phyloP scores from a whole-genome alignment of 78 protist species.

The Dictyostelium intermedium region DNA sequence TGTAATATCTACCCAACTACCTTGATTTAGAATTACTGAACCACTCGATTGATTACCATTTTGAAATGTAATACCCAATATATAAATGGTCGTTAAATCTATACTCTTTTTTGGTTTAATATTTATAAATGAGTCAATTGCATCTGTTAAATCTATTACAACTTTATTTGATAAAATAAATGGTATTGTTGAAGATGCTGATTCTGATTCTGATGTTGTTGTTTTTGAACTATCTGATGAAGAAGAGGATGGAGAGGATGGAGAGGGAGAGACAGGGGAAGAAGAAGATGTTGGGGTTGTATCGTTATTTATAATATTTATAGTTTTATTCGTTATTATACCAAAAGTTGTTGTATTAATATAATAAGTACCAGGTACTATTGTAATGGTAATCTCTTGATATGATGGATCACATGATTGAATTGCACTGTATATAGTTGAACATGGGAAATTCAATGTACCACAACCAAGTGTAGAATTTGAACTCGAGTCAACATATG shows the following conservation, averaged over 20 bases:
- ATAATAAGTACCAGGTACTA: not conserved
- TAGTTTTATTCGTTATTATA: not conserved
- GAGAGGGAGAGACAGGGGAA: not conserved
- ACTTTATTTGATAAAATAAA: not conserved
- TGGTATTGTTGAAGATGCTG: not conserved
- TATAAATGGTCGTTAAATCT: not conserved
- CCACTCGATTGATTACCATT: not conserved
- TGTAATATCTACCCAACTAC: not conserved
- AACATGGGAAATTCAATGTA: not conserved
- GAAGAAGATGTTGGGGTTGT: not conserved
- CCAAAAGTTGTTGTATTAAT: not conserved
- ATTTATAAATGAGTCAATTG: not conserved
- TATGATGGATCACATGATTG: not conserved
- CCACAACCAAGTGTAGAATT: not conserved
- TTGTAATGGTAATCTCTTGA: not conserved
- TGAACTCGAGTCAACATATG: not conserved
- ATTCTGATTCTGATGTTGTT: not conserved
- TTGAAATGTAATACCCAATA: not conserved
- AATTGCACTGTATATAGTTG: not conserved
- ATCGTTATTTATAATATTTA: not conserved
- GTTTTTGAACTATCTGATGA: not conserved
- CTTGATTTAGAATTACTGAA: slow-evolving; percentile 3
- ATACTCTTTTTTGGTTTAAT: not conserved
- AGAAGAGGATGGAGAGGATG: not conserved
- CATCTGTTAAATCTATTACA: not conserved